Evolutionary conservation across 2,329 filamentous ascomycete species (phyloP), one percentile per base, ranked within the genome.

Genomic region (Eutypella sp.): DNA sequence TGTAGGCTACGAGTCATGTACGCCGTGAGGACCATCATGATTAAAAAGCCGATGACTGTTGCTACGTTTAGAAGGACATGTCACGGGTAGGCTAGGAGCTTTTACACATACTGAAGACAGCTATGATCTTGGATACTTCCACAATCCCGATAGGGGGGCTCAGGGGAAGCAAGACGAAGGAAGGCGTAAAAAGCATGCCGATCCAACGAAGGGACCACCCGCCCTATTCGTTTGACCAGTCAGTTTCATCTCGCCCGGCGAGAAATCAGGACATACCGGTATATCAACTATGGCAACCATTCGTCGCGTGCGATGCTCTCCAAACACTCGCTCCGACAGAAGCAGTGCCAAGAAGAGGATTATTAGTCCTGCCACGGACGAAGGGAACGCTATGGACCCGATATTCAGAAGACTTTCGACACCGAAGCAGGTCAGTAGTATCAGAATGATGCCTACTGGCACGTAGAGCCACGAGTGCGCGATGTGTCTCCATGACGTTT

Each of bases 91-190:
- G 9, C 7, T 10, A 19, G 5, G 15, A n/a, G 0, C 4, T 6
- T 4, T 6, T n/a, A n/a, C 16, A 60, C 74, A 57, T 54, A 81
- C 78, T 54, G 55, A 82, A 82, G 1, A 83, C 74, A 20, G 67
- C 75, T 49, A 82, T 78, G 34, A 82, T 79, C 56, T 81, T 80
- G 33, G 70, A 69, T 11, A 82, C 75, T 54, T 83, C 79, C 0
- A 69, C 54, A 2, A 72, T 70, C 18, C 75, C 70, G 16, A 82
- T 77, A 0, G 70, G 52, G 2, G 76, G 71, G 52, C 77, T 81
- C 2, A 83, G 65, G 6, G 79, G 78, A 1, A 83, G 64, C 23
- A 80, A 66, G 7, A 82, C 71, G 62, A 83, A 83, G 0, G 77
- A 74, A 8, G 78, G 79, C 3, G 74, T 78, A 53, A 82, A 82